These are phyloP conservation scores for Larix kaempferi DNA, from an alignment of 75 land plant genomes.

Conservation along the genomic window DNA sequence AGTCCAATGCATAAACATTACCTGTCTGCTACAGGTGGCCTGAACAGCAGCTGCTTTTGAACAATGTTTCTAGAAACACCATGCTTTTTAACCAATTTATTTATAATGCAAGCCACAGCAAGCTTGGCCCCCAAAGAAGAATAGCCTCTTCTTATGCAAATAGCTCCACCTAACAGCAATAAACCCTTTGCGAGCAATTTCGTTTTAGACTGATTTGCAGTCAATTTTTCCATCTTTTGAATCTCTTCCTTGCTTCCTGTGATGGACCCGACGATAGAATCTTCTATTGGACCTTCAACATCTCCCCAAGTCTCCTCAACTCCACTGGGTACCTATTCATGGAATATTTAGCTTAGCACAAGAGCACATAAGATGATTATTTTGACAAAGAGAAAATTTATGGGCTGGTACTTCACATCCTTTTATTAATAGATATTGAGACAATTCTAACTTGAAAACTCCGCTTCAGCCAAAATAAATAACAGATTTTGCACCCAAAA, in stretches of 20 bases:
- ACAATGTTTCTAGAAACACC: slow-evolving; percentile 7
- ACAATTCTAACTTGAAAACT: not conserved
- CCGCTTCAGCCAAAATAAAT: not conserved
- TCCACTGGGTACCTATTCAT: slow-evolving; percentile 4
- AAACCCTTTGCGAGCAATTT: slow-evolving; percentile 62
- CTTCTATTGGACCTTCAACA: not conserved
- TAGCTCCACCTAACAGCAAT: slow-evolving; percentile 65
- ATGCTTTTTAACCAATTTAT: slow-evolving; percentile 38
- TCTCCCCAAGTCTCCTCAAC: not conserved
- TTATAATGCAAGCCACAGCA: slow-evolving; percentile 64
- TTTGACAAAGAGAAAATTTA: not conserved
- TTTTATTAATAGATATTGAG: not conserved
- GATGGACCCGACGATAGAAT: not conserved
- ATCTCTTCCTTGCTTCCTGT: not conserved
- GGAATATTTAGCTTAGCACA: not conserved
- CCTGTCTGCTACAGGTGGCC: not conserved
- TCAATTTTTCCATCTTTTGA: slow-evolving; percentile 2
- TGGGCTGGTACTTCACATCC: not conserved
- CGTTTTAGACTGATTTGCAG: slow-evolving; percentile 25
- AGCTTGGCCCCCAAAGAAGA: slow-evolving; percentile 74
- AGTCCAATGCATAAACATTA: not conserved
- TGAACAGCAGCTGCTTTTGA: slow-evolving; percentile 2
- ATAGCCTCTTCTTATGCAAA: slow-evolving; percentile 61
- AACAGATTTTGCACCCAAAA: not conserved
- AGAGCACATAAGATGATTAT: not conserved